Evolutionary conservation across 768 basidiomycete genomes (phyloP).

Genomic region (Trametopsis cervina): DNA sequence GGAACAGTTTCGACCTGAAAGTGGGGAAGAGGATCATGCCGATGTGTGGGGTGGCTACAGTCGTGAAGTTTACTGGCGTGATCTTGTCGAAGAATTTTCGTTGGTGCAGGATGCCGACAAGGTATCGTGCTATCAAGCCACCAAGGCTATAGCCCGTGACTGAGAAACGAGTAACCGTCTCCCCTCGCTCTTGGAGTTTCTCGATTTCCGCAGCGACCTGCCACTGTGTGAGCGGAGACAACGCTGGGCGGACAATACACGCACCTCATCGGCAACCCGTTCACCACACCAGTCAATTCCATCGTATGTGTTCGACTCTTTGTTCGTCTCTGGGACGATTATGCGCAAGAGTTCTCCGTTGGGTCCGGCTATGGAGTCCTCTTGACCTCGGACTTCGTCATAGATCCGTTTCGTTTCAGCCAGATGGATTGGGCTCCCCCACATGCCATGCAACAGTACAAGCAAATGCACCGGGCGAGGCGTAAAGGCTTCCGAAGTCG

Average conservation of each 20-base stretch:
- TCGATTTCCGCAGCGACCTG: slow-evolving; percentile 31
- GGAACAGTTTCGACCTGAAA: slow-evolving; percentile 45
- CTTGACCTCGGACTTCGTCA: slow-evolving; percentile 31
- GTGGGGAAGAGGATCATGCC: slow-evolving; percentile 64
- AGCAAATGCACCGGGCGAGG: slow-evolving; percentile 32
- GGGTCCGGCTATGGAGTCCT: slow-evolving; percentile 18
- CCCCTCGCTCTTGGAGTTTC: slow-evolving; percentile 44
- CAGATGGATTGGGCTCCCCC: slow-evolving; percentile 70
- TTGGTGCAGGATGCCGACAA: slow-evolving; percentile 57
- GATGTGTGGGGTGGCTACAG: slow-evolving; percentile 78
- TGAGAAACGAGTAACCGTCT: slow-evolving; percentile 61
- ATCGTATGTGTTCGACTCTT: slow-evolving; percentile 66
- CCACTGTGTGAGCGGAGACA: neutral
- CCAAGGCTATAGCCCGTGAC: slow-evolving; percentile 77
- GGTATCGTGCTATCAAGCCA: slow-evolving; percentile 75
- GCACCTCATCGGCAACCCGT: slow-evolving; percentile 72
- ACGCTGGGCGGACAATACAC: slow-evolving; percentile 13
- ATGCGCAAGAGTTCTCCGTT: slow-evolving; percentile 47
- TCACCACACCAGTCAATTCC: slow-evolving; percentile 83
- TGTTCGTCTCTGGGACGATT: slow-evolving; percentile 59
- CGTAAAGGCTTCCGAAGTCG: slow-evolving; percentile 17
- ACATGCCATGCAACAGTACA: slow-evolving; percentile 60
- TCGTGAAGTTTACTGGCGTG: slow-evolving; percentile 73
- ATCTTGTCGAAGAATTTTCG: slow-evolving; percentile 66
- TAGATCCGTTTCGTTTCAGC: slow-evolving; percentile 49